Percentiles rank a stretch among this genome's conserved stretches.
phyloP scores from a whole-genome alignment of 1,284 basidiomycete species.

The Vanrija pseudolonga region DNA sequence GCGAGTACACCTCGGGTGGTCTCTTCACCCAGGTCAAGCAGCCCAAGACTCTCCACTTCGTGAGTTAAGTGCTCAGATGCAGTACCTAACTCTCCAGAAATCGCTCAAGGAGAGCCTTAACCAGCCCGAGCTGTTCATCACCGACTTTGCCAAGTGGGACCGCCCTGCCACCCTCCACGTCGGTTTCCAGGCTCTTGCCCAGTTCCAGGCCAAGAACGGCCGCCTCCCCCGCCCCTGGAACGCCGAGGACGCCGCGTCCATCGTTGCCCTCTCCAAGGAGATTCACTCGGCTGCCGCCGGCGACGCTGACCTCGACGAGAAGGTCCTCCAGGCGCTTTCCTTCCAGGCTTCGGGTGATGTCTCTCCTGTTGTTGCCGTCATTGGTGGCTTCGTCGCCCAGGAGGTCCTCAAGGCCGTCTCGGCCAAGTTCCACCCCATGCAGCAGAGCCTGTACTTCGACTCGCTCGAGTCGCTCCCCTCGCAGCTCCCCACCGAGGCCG shows the following conservation, averaged over 20 bases:
- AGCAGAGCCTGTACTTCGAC: slow-evolving; percentile 96
- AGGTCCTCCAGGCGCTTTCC: slow-evolving; percentile 73
- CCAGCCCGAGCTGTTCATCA: slow-evolving; percentile 84
- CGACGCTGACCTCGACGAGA: slow-evolving; percentile 71
- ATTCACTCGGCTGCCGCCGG: slow-evolving; percentile 55
- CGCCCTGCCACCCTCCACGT: slow-evolving; percentile 84
- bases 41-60: slow-evolving; percentile 92
- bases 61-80: slow-evolving; percentile 51
- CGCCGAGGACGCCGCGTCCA: slow-evolving; percentile 67
- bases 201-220: slow-evolving; percentile 67
- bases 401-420: slow-evolving; percentile 97
- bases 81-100: slow-evolving; percentile 60
- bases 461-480: slow-evolving; percentile 89
- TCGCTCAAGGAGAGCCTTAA: slow-evolving; percentile 80
- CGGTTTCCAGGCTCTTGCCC: slow-evolving; percentile 90
- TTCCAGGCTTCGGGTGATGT: slow-evolving; percentile 93
- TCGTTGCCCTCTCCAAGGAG: slow-evolving; percentile 75
- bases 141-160: slow-evolving; percentile 98
- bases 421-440: slow-evolving; percentile 96
- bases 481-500: slow-evolving; percentile 71
- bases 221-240: slow-evolving; percentile 82
- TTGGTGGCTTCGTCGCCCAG: slow-evolving; percentile 97
- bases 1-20: slow-evolving; percentile 82
- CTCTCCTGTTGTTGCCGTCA: slow-evolving; percentile 85
- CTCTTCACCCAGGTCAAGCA: slow-evolving; percentile 99